These are phyloP conservation scores for Yarrowia bubula DNA, from an alignment of 805 yeast genomes.

Conservation along the genomic window DNA sequence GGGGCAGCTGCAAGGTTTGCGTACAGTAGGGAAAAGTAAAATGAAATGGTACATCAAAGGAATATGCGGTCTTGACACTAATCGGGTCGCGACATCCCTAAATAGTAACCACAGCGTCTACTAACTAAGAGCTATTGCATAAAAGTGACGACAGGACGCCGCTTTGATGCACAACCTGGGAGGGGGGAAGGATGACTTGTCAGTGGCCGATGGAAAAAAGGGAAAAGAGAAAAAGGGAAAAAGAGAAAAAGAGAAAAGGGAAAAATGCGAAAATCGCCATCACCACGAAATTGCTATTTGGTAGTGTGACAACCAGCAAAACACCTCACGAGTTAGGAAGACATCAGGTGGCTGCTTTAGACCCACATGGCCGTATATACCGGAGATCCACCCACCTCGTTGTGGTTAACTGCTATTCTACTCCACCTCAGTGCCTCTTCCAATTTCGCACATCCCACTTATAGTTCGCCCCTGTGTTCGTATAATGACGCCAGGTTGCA, in stretches of 20 bases:
- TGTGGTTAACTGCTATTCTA: background rate
- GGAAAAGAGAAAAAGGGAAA: background rate
- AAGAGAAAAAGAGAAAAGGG: background rate
- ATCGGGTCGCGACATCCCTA: constrained; percentile 25
- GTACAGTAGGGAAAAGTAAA: constrained; percentile 14
- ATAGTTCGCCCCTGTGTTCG: constrained; percentile 26
- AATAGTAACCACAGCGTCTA: constrained; percentile 21
- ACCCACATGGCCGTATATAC: too few relatives aligned
- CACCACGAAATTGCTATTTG: background rate
- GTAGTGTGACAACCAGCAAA: too few relatives aligned
- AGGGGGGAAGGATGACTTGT: constrained; percentile 5
- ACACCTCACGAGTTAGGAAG: background rate
- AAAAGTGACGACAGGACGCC: constrained; percentile 11
- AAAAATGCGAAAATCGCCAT: background rate
- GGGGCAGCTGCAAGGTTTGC: constrained; percentile 24
- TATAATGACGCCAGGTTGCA: constrained; percentile 14
- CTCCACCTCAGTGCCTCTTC: background rate
- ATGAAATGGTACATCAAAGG: constrained; percentile 22
- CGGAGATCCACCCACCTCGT: too few relatives aligned
- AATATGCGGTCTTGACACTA: constrained; percentile 12
- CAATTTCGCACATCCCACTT: constrained; percentile 12
- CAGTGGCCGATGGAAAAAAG: background rate
- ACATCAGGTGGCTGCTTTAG: too few relatives aligned
- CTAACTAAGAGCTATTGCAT: constrained; percentile 6
- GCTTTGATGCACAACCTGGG: background rate